Percentiles rank a stretch among this genome's conserved stretches.
phyloP scores from a whole-genome alignment of 345 rosid species.

The Anastatica hierochuntica region DNA sequence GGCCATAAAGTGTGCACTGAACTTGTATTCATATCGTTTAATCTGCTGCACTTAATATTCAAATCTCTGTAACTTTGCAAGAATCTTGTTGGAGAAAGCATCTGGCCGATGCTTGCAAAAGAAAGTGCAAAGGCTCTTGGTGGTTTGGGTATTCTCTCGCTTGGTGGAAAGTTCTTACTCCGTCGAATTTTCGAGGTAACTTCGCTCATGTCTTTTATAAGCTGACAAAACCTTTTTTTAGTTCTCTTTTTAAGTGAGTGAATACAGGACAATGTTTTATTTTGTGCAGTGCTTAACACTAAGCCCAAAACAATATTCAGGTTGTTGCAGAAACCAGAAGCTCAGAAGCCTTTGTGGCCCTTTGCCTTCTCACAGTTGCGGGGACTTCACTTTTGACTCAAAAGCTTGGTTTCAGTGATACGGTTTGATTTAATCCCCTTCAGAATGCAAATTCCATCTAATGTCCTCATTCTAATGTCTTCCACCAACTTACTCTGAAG shows the following conservation, averaged over 20 bases:
- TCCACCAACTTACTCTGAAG: slow-evolving; percentile 30
- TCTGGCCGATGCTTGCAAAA: slow-evolving; percentile 82
- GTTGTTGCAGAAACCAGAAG: slow-evolving; percentile 95
- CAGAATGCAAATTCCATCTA: slow-evolving; percentile 2
- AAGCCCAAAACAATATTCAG: slow-evolving; percentile 36
- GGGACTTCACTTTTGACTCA: slow-evolving; percentile 93
- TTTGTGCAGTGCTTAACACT: slow-evolving; percentile 23
- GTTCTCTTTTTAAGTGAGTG: slow-evolving; percentile 1
- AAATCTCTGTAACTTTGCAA: slow-evolving; percentile 13
- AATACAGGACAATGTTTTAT: slow-evolving; percentile 10
- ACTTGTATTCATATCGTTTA: neutral
- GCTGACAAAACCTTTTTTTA: too few relatives aligned
- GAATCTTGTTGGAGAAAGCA: slow-evolving; percentile 64
- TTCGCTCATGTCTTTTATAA: too few relatives aligned
- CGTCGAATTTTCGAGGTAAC: slow-evolving; percentile 81
- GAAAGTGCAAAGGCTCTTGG: slow-evolving; percentile 84
- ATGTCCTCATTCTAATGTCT: neutral
- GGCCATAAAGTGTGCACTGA: neutral
- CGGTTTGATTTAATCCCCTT: slow-evolving; percentile 36
- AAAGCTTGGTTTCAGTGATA: slow-evolving; percentile 89
- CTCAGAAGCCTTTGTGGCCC: slow-evolving; percentile 93
- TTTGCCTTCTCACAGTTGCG: slow-evolving; percentile 84
- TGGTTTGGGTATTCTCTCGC: slow-evolving; percentile 86
- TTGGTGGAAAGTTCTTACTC: slow-evolving; percentile 76
- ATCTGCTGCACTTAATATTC: neutral